Evolutionary conservation across 1,284 basidiomycete species (phyloP).

Genomic region (Pyrrhoderma noxium): DNA sequence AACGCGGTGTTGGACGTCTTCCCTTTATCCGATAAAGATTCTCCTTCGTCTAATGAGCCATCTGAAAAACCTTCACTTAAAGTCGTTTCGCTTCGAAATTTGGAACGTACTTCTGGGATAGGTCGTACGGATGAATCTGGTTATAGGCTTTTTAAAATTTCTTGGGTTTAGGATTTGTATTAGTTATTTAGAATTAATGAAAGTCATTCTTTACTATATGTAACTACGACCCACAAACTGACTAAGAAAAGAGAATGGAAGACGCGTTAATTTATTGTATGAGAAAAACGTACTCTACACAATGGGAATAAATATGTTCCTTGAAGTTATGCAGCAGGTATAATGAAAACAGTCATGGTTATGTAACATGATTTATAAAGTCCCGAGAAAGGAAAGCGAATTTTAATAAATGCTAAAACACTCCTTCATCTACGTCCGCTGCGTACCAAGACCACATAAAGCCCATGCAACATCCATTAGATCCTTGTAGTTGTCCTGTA

Average conservation of each 20-base stretch:
- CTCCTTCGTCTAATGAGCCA: background rate
- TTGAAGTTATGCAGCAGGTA: background rate
- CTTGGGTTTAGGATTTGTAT: slow-evolving; percentile 36
- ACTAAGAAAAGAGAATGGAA: too few relatives aligned
- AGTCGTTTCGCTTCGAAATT: slow-evolving; percentile 38
- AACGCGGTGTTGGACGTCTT: slow-evolving; percentile 56
- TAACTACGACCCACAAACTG: too few relatives aligned
- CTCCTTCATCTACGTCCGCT: background rate
- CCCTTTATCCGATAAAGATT: slow-evolving; percentile 20
- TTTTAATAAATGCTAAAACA: background rate
- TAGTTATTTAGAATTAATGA: background rate
- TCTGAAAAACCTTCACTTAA: slow-evolving; percentile 28
- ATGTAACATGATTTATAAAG: background rate
- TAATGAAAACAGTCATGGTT: background rate
- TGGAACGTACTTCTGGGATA: slow-evolving; percentile 42
- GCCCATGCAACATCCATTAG: slow-evolving; percentile 15
- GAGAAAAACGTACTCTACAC: too few relatives aligned
- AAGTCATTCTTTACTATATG: too few relatives aligned
- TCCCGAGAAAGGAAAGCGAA: background rate
- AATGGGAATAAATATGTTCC: too few relatives aligned
- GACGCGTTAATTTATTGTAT: too few relatives aligned
- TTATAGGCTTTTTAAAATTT: slow-evolving; percentile 62
- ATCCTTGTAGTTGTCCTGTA: slow-evolving; percentile 7
- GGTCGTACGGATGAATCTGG: slow-evolving; percentile 64
- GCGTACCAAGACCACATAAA: slow-evolving; percentile 12